phyloP scores from a whole-genome alignment of 2,329 filamentous ascomycete species.

The Exophiala sideris region DNA sequence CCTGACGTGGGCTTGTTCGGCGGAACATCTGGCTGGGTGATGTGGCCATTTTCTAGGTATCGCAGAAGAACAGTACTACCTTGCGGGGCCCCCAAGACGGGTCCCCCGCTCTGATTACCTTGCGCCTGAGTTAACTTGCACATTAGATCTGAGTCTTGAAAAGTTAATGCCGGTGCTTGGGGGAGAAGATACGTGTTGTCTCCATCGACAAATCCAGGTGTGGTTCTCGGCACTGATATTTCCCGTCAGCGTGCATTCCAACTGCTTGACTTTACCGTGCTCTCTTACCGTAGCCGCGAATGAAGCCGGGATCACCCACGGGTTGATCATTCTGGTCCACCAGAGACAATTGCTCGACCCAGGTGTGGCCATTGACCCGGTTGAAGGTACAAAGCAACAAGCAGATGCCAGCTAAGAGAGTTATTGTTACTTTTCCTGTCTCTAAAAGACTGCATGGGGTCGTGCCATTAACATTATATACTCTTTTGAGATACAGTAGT shows the following conservation, averaged over 20 bases:
- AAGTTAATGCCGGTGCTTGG: not conserved
- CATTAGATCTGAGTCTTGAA: conserved; percentile 2
- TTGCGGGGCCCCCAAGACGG: not conserved
- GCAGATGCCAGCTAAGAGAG: not conserved
- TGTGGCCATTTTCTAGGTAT: conserved; percentile 1
- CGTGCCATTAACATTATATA: not conserved
- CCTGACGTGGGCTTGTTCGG: conserved; percentile 1
- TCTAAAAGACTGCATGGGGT: not conserved
- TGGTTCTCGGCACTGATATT: not conserved
- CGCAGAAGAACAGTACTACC: not conserved
- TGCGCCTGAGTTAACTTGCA: conserved; percentile 1
- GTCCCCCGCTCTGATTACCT: not conserved
- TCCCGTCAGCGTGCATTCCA: not conserved
- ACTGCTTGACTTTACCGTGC: not conserved
- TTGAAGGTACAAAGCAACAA: no score
- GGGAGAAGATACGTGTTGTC: no score
- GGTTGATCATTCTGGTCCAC: not conserved
- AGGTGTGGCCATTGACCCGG: not conserved
- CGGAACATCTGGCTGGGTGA: not conserved
- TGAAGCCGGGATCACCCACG: not conserved
- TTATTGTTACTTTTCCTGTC: not conserved
- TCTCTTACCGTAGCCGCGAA: not conserved
- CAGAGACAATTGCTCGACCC: not conserved
- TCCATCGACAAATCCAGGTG: not conserved
- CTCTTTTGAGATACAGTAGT: not conserved